A percentile compares a stretch with the other conserved stretches of the same genome.
Conservation (phyloP, 208 protist species). For the Leishmania mexicana region DNA sequence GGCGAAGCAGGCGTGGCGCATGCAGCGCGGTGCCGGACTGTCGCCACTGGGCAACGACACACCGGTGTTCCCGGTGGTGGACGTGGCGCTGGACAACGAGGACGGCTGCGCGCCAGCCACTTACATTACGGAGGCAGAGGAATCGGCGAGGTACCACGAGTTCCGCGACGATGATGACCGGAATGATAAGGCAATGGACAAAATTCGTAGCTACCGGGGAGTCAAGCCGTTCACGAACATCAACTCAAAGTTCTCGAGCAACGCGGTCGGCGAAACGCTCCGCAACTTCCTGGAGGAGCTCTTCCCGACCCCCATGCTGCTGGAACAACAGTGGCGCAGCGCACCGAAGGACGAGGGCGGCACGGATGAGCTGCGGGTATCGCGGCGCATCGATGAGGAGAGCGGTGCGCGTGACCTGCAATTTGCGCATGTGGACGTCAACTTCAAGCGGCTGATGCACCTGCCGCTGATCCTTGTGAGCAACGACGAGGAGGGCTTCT, state of each 20-base stretch:
- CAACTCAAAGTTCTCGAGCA: constrained; percentile 16
- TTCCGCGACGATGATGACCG: constrained; percentile 4
- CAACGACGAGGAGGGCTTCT: constrained; percentile 31
- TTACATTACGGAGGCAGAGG: constrained; percentile 13
- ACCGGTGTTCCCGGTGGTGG: constrained; percentile 20
- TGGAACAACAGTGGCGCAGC: constrained; percentile 5
- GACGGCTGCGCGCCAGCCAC: constrained; percentile 25
- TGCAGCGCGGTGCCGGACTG: constrained; percentile 7
- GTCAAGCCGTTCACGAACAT: constrained; percentile 21
- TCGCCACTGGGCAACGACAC: not conserved
- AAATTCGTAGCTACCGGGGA: constrained; percentile 9
- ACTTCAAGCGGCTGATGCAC: constrained; percentile 4
- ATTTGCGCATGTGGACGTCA: not conserved
- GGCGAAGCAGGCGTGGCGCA: constrained; percentile 26
- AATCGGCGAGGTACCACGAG: constrained; percentile 13
- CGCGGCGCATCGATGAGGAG: not conserved
- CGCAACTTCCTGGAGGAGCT: constrained; percentile 20
- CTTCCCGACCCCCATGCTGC: constrained; percentile 19
- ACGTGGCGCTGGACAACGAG: constrained; percentile 27
- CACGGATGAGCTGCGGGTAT: not conserved
- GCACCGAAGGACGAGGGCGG: not conserved
- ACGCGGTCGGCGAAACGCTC: constrained; percentile 2
- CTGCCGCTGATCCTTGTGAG: constrained; percentile 20
- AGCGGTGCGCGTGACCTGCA: not conserved
- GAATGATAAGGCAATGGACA: not conserved